A percentile compares a stretch with the other conserved stretches of the same genome.
phyloP scores from a whole-genome alignment of 2,329 filamentous ascomycete genomes.

The Fusarium falciforme region DNA sequence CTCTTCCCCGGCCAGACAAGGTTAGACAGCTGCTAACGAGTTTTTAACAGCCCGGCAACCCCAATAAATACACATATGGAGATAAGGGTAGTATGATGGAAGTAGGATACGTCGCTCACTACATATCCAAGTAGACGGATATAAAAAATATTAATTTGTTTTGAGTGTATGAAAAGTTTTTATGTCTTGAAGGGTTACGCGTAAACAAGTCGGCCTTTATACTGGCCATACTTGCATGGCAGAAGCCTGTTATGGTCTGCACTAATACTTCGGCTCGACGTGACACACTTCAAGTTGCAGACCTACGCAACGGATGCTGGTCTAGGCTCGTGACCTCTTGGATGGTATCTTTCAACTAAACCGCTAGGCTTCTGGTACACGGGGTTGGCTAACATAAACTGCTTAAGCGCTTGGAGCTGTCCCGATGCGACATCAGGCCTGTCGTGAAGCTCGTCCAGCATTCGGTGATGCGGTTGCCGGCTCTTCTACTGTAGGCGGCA shows the following conservation, averaged over 20 bases:
- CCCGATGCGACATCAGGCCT: no score
- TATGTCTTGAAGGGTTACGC: neutral
- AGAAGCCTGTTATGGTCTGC: neutral
- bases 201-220: neutral
- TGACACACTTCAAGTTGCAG: no score
- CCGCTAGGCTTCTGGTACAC: no score
- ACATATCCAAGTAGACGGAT: conserved; percentile 41
- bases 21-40: conserved; percentile 1
- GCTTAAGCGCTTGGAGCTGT: no score
- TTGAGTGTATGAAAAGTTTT: neutral
- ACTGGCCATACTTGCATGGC: neutral
- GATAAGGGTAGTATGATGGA: conserved; percentile 63
- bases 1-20: conserved; percentile 11
- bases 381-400: no score
- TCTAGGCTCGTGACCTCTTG: no score
- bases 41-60: conserved; percentile 57
- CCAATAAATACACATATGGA: conserved; percentile 58
- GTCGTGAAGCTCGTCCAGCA: no score
- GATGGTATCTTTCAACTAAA: no score
- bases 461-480: no score
- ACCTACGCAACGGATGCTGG: no score
- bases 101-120: conserved; percentile 62
- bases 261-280: no score
- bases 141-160: neutral
- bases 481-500: no score